Evolutionary conservation across 1,284 basidiomycete genomes (phyloP).

Genomic region (Laetiporus sulphureus): DNA sequence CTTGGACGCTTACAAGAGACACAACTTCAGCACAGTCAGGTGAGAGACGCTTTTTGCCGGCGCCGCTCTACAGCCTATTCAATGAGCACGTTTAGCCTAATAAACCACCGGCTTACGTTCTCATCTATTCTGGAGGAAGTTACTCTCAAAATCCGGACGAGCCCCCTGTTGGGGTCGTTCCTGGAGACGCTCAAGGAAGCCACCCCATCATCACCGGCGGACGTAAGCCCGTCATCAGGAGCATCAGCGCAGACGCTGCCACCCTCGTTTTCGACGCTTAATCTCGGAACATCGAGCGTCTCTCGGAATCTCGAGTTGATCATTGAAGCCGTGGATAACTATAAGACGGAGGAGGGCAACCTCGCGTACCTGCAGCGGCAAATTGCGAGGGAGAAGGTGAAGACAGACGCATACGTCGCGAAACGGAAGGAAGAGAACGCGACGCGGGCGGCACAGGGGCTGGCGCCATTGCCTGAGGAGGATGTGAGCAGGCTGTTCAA

Average conservation of each 20-base stretch:
- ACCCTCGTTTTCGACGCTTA: slow-evolving; percentile 53
- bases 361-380: slow-evolving; percentile 89
- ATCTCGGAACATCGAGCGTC: slow-evolving; percentile 55
- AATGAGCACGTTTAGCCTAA: slow-evolving; percentile 50
- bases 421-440: slow-evolving; percentile 92
- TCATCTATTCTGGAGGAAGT: slow-evolving; percentile 88
- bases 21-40: slow-evolving; percentile 86
- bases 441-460: slow-evolving; percentile 74
- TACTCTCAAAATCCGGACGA: slow-evolving; percentile 85
- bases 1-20: slow-evolving; percentile 79
- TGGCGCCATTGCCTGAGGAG: slow-evolving; percentile 84
- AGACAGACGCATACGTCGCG: slow-evolving; percentile 75
- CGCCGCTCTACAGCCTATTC: slow-evolving; percentile 3
- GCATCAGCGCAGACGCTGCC: slow-evolving; percentile 35
- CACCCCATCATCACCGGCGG: slow-evolving; percentile 27
- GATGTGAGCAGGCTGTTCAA: slow-evolving; percentile 81
- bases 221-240: slow-evolving; percentile 32
- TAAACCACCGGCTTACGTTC: slow-evolving; percentile 84
- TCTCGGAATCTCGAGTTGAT: slow-evolving; percentile 75
- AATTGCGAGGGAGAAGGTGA: slow-evolving; percentile 82
- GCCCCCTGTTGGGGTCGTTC: slow-evolving; percentile 83
- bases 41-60: slow-evolving; percentile 25
- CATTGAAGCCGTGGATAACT: slow-evolving; percentile 79
- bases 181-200: slow-evolving; percentile 57
- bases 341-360: slow-evolving; percentile 90